phyloP scores from a whole-genome alignment of 2,329 filamentous ascomycete genomes.

The Cladosporium colombiae region DNA sequence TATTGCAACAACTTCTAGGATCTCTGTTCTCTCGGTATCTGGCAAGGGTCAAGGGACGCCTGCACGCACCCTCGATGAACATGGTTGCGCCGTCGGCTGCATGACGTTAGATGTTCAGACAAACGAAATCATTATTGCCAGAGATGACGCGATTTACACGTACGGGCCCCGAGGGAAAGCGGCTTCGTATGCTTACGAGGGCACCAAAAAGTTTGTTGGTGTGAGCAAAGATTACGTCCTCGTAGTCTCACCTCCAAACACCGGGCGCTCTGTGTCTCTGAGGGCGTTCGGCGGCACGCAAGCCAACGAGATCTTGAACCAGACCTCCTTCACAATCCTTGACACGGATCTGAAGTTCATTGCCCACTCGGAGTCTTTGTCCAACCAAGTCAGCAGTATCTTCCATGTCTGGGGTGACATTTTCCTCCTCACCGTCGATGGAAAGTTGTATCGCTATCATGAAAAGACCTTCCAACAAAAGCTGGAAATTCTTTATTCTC shows the following conservation, averaged over 20 bases:
- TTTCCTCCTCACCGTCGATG: slow-evolving; percentile 86
- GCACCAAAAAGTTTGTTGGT: slow-evolving; percentile 78
- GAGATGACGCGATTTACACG: slow-evolving; percentile 94
- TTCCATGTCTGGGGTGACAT: slow-evolving; percentile 90
- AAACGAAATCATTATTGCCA: slow-evolving; percentile 84
- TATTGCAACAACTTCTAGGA: slow-evolving; percentile 84
- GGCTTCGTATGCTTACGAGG: slow-evolving; percentile 87
- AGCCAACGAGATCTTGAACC: slow-evolving; percentile 79
- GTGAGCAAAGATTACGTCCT: slow-evolving; percentile 85
- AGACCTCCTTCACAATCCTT: slow-evolving; percentile 85
- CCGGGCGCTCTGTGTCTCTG: slow-evolving; percentile 62
- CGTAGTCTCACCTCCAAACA: slow-evolving; percentile 76
- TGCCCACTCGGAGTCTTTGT: slow-evolving; percentile 81
- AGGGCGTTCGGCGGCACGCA: slow-evolving; percentile 72
- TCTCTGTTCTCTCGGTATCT: slow-evolving; percentile 82
- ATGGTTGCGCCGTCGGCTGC: slow-evolving; percentile 88
- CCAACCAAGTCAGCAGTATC: slow-evolving; percentile 75
- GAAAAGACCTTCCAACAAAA: slow-evolving; percentile 90
- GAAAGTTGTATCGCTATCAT: slow-evolving; percentile 87
- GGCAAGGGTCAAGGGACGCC: slow-evolving; percentile 87
- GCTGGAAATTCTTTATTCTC: slow-evolving; percentile 88
- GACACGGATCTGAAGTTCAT: slow-evolving; percentile 89
- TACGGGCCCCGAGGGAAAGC: slow-evolving; percentile 85
- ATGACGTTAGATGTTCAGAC: slow-evolving; percentile 82
- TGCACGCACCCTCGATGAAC: slow-evolving; percentile 83